A percentile compares a stretch with the other conserved stretches of the same genome.
These are phyloP conservation scores for Trichosanthes cucumerina DNA, from an alignment of 306 rosid genomes.

Conservation along the genomic window DNA sequence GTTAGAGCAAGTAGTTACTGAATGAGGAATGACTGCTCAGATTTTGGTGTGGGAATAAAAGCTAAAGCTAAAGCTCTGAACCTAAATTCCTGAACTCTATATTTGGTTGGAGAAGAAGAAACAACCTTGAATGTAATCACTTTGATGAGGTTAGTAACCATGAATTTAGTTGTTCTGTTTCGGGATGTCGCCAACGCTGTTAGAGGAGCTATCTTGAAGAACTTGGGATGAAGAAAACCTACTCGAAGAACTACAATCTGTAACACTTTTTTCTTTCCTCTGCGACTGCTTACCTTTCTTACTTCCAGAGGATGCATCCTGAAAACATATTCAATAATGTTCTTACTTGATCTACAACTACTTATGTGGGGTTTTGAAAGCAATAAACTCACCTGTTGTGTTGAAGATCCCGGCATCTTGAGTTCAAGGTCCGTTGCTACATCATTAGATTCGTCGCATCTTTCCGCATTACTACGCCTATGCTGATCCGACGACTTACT, in stretches of 20 bases:
- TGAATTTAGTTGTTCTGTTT: conserved; percentile 32
- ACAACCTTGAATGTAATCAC: neutral
- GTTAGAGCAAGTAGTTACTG: neutral
- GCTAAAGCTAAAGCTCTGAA: neutral
- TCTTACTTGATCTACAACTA: conserved; percentile 5
- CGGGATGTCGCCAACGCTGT: conserved; percentile 51
- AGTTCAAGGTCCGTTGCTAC: conserved; percentile 91
- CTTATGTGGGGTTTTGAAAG: conserved; percentile 7
- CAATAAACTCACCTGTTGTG: conserved; percentile 41
- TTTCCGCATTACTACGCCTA: conserved; percentile 33
- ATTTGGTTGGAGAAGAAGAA: neutral
- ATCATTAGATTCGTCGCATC: conserved; percentile 45
- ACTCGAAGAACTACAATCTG: conserved; percentile 57
- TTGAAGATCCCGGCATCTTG: conserved; percentile 89
- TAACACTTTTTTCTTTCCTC: conserved; percentile 36
- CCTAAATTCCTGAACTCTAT: neutral
- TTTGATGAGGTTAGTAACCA: neutral
- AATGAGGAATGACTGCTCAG: neutral
- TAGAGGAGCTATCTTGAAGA: conserved; percentile 64
- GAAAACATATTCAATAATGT: conserved; percentile 11
- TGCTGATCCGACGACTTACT: conserved; percentile 43
- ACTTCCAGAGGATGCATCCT: conserved; percentile 48
- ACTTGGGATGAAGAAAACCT: conserved; percentile 56
- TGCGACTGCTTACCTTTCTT: conserved; percentile 57
- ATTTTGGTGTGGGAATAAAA: neutral